Conservation (phyloP, 768 basidiomycete species). For the Tricholoma saponaceum region DNA sequence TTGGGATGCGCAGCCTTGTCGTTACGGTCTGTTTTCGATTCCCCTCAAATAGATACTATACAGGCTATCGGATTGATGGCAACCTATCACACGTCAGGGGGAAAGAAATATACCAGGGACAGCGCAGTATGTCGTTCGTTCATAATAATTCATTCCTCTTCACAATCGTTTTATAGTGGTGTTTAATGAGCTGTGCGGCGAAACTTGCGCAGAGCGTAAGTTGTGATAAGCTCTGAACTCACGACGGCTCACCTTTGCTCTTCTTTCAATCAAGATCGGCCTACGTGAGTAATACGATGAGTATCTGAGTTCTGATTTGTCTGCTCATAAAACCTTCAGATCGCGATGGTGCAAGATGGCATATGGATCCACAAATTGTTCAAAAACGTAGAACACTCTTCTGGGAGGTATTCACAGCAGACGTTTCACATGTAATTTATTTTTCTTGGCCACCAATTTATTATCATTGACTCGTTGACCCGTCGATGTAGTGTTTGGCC, state of each 20-base stretch:
- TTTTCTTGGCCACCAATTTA: background rate
- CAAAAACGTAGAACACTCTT: conserved; percentile 32
- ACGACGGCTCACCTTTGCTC: background rate
- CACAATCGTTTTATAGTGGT: conserved; percentile 35
- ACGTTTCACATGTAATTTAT: conserved; percentile 30
- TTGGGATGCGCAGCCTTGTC: conserved; percentile 53
- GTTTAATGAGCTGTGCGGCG: conserved; percentile 50
- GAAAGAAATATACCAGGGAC: conserved; percentile 46
- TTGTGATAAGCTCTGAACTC: conserved; percentile 1
- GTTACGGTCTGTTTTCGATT: conserved; percentile 46
- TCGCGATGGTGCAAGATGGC: conserved; percentile 38
- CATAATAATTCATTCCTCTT: conserved; percentile 20
- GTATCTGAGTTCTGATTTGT: background rate
- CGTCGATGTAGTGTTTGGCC: conserved; percentile 55
- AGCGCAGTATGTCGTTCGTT: conserved; percentile 28
- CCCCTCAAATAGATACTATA: conserved; percentile 52
- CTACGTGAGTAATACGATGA: conserved; percentile 30
- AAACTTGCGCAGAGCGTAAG: conserved; percentile 55
- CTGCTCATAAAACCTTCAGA: conserved; percentile 17
- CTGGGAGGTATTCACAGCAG: conserved; percentile 37
- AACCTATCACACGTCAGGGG: conserved; percentile 51
- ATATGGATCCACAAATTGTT: conserved; percentile 32
- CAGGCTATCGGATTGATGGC: conserved; percentile 56
- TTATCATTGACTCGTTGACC: background rate
- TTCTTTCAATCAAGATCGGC: conserved; percentile 27